Evolutionary conservation across 1,284 basidiomycete species (phyloP), one percentile per base, ranked within the genome.

Genomic region (Tilletia horrida): DNA sequence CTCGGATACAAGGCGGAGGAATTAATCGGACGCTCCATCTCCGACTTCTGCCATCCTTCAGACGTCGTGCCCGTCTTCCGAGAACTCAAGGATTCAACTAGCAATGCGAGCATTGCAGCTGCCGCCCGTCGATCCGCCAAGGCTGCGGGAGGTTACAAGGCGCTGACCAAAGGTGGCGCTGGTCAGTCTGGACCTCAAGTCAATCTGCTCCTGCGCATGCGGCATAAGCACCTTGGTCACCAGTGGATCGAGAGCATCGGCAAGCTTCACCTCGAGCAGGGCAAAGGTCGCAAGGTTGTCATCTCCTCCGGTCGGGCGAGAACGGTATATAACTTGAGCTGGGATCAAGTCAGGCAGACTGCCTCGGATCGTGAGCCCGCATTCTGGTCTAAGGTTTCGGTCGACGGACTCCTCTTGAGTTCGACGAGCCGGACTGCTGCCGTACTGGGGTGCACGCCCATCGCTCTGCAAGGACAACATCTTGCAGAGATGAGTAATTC

Each of bases 1-100:
- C 70, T 79, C 3, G 79, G 77, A 52, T 79, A 64, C 65, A 74
- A 71, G n/a, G 67, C 92, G 2, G 86, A 88, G 50, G 92, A 95
- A 71, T 87, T 97, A 67, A 85, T 93, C 29, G 91, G 91, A 88
- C 87, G 80, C 86, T 87, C 47, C 84, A 96, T 71, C 84, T 87
- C 59, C 88, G 93, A 80, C 85, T 78, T 92, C 69, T 92, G 92
- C 71, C 92, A 96, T 80, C 90, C 90, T 0, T 90, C 90, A 64
- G 94, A 97, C 80, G 86, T 93, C 45, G 90, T 95, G 0, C 92
- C 93, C 0, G 87, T 96, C 71, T 90, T 92, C 86, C 88, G 94
- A 52, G 92, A 95, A 83, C 86, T 97, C 71, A 97, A 97, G 83
- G 93, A 96, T 76, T 84, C 84, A 23, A 85, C 84, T 14, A 78